A percentile compares a stretch with the other conserved stretches of the same genome.
Evolutionary conservation across 345 rosid species (phyloP).

Genomic region (Populus davidiana): DNA sequence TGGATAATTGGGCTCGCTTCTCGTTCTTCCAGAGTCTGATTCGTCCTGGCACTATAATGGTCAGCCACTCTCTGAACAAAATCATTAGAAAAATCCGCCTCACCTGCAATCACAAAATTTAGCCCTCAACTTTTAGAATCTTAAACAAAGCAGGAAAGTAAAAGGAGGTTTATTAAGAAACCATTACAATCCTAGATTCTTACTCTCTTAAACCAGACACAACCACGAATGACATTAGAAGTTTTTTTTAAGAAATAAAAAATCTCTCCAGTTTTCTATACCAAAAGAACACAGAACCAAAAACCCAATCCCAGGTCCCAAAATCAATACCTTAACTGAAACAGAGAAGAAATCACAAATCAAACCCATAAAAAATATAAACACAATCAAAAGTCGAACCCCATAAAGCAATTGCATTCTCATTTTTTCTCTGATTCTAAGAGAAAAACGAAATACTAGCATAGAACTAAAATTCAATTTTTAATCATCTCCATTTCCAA

Average conservation of each 20-base stretch:
- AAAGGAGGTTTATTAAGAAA: not conserved
- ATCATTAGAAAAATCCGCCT: slow-evolving; percentile 36
- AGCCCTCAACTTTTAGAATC: not conserved
- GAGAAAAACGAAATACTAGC: not conserved
- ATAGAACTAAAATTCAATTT: not conserved
- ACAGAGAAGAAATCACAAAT: not conserved
- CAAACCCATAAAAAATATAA: not conserved
- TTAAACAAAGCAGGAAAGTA: not conserved
- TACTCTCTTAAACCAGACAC: not conserved
- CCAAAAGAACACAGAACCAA: not conserved
- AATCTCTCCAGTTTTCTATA: not conserved
- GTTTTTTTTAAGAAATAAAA: not conserved
- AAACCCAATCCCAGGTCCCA: not conserved
- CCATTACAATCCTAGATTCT: not conserved
- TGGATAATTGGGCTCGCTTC: slow-evolving; percentile 99
- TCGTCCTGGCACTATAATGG: slow-evolving; percentile 95
- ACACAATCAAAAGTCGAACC: not conserved
- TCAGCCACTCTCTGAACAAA: slow-evolving; percentile 78
- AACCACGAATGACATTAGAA: not conserved
- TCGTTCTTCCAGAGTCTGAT: slow-evolving; percentile 92
- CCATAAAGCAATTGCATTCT: not conserved
- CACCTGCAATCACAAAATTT: slow-evolving; percentile 43
- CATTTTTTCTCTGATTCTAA: not conserved
- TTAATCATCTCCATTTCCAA: not conserved
- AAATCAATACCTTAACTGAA: not conserved